Percentiles rank a stretch among this genome's conserved stretches.
Conservation (phyloP, 805 yeast species). For the Wickerhamiella allomyrinae region DNA sequence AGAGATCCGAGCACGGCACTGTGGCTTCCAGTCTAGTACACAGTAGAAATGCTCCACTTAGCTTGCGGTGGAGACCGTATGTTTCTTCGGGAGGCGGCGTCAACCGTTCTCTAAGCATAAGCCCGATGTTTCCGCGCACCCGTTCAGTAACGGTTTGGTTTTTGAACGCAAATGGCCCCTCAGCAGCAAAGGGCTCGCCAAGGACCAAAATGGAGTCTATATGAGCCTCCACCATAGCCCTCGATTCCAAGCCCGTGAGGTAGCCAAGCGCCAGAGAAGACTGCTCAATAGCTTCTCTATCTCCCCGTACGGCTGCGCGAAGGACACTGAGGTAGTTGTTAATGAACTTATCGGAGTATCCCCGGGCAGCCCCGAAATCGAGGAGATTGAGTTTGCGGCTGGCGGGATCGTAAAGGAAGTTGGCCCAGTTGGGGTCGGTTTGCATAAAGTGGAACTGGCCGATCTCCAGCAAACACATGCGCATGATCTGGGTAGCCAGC, state of each 20-base stretch:
- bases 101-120: conserved; percentile 82
- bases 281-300: conserved; percentile 46
- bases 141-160: conserved; percentile 88
- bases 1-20: conserved; percentile 67
- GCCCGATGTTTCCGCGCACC: conserved; percentile 70
- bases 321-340: conserved; percentile 53
- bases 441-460: conserved; percentile 84
- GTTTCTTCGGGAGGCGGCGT: conserved; percentile 99
- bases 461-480: conserved; percentile 73
- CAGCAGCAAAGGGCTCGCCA: conserved; percentile 76
- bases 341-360: conserved; percentile 54
- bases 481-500: conserved; percentile 77
- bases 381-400: conserved; percentile 66
- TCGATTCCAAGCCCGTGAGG: conserved; percentile 80
- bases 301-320: conserved; percentile 58
- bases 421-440: conserved; percentile 99
- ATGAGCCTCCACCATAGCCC: conserved; percentile 81
- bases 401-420: conserved; percentile 66
- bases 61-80: conserved; percentile 86
- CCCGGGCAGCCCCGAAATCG: conserved; percentile 93
- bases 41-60: conserved; percentile 82
- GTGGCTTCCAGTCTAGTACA: conserved; percentile 76
- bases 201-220: conserved; percentile 77
- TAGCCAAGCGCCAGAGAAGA: conserved; percentile 69
- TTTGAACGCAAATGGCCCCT: conserved; percentile 47